Conservation (phyloP, 2,329 filamentous ascomycete genomes). For the Penicillium polonicum region DNA sequence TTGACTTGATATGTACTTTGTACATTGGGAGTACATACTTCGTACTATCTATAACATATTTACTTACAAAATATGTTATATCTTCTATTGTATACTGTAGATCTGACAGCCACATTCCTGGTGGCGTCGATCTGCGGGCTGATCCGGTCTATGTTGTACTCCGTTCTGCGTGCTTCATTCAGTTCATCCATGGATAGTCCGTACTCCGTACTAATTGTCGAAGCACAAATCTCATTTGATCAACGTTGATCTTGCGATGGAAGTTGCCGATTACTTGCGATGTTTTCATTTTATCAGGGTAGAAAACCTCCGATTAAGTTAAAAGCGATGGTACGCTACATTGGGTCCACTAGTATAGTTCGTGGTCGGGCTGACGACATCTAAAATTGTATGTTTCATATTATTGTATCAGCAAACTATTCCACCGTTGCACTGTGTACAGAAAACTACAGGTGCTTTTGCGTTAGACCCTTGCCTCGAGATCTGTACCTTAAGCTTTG, state of each 20-base stretch:
- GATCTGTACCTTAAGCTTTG: background rate
- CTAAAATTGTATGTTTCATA: background rate
- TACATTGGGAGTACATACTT: background rate
- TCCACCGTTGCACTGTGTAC: background rate
- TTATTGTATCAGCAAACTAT: background rate
- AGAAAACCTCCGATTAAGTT: background rate
- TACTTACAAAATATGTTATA: background rate
- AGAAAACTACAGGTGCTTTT: background rate
- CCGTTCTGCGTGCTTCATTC: too few relatives aligned
- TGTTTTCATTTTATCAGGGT: background rate
- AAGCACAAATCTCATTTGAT: background rate
- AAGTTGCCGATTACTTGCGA: background rate
- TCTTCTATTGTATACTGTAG: background rate
- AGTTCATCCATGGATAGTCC: background rate
- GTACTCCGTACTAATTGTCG: background rate
- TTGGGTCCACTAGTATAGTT: slow-evolving; percentile 19
- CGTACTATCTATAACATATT: background rate
- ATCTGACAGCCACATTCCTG: slow-evolving; percentile 6
- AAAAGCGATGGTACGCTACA: background rate
- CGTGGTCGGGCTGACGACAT: slow-evolving; percentile 19
- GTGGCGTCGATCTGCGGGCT: slow-evolving; percentile 7
- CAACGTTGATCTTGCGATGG: background rate
- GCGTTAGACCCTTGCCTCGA: background rate
- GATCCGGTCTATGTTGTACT: background rate
- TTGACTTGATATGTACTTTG: background rate